Percentiles rank a stretch among this genome's conserved stretches.
Evolutionary conservation across 768 basidiomycete genomes (phyloP).

Genomic region (Myochromella boudieri): DNA sequence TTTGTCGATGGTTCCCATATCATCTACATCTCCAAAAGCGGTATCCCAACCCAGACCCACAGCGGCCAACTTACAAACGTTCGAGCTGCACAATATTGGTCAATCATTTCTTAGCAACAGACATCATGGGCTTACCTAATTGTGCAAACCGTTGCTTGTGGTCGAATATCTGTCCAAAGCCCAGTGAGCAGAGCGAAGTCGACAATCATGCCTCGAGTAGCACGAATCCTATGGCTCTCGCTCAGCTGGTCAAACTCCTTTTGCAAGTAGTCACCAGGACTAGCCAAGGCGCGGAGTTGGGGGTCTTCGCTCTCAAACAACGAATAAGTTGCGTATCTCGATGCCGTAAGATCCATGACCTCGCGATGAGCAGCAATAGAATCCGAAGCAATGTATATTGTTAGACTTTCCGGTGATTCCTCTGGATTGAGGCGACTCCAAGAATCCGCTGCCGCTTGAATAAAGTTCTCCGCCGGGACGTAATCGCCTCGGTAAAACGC

Average conservation of each 20-base stretch:
- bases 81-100: constrained; percentile 43
- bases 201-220: constrained; percentile 64
- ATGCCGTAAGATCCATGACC: constrained; percentile 38
- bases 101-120: constrained; percentile 1
- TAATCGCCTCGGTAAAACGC: constrained; percentile 40
- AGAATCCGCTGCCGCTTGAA: constrained; percentile 38
- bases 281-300: constrained; percentile 46
- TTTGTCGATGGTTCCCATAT: constrained; percentile 46
- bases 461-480: constrained; percentile 51
- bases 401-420: constrained; percentile 25
- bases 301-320: constrained; percentile 41
- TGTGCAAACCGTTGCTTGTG: constrained; percentile 56
- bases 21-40: constrained; percentile 55
- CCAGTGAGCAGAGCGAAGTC: constrained; percentile 70
- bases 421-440: constrained; percentile 36
- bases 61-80: constrained; percentile 57
- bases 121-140: constrained; percentile 43
- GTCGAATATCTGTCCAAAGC: constrained; percentile 53
- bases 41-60: constrained; percentile 63
- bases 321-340: constrained; percentile 39
- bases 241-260: constrained; percentile 42
- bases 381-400: constrained; percentile 64
- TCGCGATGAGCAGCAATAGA: constrained; percentile 43
- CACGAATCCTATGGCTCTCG: constrained; percentile 39
- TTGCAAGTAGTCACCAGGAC: constrained; percentile 56